phyloP scores from a whole-genome alignment of 176 grass and related monocot species.

The Metroxylon sagu region DNA sequence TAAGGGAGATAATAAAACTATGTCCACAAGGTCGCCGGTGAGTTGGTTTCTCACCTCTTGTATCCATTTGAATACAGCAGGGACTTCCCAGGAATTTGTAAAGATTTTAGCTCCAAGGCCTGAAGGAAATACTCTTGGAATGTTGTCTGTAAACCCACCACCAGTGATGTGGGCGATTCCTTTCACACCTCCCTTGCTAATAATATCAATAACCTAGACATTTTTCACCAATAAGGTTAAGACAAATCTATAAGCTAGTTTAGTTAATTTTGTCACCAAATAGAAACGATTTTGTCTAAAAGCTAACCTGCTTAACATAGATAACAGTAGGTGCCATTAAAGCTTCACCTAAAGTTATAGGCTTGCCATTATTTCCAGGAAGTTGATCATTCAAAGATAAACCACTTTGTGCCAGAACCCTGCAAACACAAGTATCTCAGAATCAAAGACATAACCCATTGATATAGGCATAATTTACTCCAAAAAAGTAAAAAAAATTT shows the following conservation, averaged over 20 bases:
- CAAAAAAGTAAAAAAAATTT: too few species aligned
- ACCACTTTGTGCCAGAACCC: conserved; percentile 67
- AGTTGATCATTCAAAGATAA: conserved; percentile 62
- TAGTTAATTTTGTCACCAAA: too few species aligned
- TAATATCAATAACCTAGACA: conserved; percentile 63
- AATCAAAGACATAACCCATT: too few species aligned
- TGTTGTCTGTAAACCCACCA: conserved; percentile 85
- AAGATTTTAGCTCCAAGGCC: conserved; percentile 61
- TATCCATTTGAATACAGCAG: conserved; percentile 61
- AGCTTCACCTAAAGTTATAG: conserved; percentile 77
- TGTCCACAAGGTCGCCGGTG: background rate
- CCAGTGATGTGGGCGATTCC: conserved; percentile 91
- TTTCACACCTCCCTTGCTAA: conserved; percentile 73
- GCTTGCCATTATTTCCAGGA: conserved; percentile 41
- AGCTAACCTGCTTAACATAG: conserved; percentile 90
- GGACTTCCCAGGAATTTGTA: conserved; percentile 59
- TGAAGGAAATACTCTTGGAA: conserved; percentile 42
- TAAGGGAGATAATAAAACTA: background rate
- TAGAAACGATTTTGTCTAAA: background rate
- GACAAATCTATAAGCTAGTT: too few species aligned
- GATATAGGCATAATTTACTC: too few species aligned
- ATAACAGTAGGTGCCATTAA: conserved; percentile 90
- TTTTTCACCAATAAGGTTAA: conserved; percentile 4
- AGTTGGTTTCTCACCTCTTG: conserved; percentile 36
- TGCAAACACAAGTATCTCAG: conserved; percentile 1